Conservation (phyloP, 2,329 filamentous ascomycete genomes). For the Dactylellina leptospora region DNA sequence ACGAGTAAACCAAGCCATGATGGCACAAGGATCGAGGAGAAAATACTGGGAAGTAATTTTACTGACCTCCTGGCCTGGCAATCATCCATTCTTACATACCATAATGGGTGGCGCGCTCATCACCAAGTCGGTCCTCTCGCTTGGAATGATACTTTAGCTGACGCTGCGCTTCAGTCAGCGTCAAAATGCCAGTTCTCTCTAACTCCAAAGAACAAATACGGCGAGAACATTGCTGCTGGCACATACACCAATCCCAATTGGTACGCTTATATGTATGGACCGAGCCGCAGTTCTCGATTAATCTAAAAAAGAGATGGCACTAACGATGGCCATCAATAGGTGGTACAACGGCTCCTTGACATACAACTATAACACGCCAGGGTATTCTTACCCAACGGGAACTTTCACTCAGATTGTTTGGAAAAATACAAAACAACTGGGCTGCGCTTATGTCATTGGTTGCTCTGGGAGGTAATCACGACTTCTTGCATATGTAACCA, state of each 20-base stretch:
- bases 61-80: constrained; percentile 11
- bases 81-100: constrained; percentile 15
- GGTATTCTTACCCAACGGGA: constrained; percentile 70
- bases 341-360: constrained; percentile 71
- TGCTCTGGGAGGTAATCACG: constrained; percentile 2
- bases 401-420: constrained; percentile 79
- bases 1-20: no score
- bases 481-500: neutral
- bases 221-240: constrained; percentile 29
- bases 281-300: no score
- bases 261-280: constrained; percentile 24
- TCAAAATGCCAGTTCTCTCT: constrained; percentile 19
- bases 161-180: constrained; percentile 14
- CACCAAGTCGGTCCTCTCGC: constrained; percentile 12
- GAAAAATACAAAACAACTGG: constrained; percentile 70
- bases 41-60: no score
- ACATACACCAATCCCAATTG: constrained; percentile 16
- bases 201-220: constrained; percentile 15
- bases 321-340: constrained; percentile 62
- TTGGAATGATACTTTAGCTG: constrained; percentile 24
- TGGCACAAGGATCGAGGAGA: no score
- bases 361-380: constrained; percentile 69
- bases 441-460: constrained; percentile 62
- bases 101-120: constrained; percentile 29
- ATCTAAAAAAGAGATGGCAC: no score